Evolutionary conservation across 176 grass and related monocot species (phyloP), one percentile per base, ranked within the genome.

Genomic region (Triticum monococcum): DNA sequence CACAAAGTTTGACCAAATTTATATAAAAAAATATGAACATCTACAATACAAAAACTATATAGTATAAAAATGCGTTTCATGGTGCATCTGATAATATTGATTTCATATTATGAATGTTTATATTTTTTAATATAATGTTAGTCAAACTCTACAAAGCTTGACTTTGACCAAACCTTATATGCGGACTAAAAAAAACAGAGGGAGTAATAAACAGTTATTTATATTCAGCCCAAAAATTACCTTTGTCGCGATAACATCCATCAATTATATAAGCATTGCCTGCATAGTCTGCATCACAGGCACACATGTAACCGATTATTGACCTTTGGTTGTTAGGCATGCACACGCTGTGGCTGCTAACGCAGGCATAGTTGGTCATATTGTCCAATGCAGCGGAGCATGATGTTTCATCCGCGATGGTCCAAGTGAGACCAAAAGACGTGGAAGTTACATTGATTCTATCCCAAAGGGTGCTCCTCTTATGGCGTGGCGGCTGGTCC

Each of bases 311-410:
- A 31, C 81, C 81, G 13, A 35, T 9, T 40, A 8, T 9, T 40
- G 4, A 37, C 18, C 7, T 2, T 2, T 4, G 2, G n/a, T 9
- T 40, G 7, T 23, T 33, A 3, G 8, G 1, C 43, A 45, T 48
- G 64, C 64, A 80, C 14, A 64, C 22, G 9, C 86, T 87, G 7
- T 87, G 11, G 1, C 40, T 41, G 48, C 78, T 80, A 14, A 72
- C 7, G 22, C 78, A 87, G 46, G 78, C 78, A 64, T 82, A 82
- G 35, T 32, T 68, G 9, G 30, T n/a, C 0, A 10, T 68, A 14
- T 78, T 66, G 9, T 31, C 65, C 48, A 4, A 64, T 38, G 78
- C 86, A 6, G 9, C 72, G 20, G 59, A 31, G 71, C 86, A 87
- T 38, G 78, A 64, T 32, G 64, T 33, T 18, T 75, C 28, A 76